These are phyloP conservation scores for Syzygium aqueum DNA, from an alignment of 345 rosid species.

Conservation along the genomic window DNA sequence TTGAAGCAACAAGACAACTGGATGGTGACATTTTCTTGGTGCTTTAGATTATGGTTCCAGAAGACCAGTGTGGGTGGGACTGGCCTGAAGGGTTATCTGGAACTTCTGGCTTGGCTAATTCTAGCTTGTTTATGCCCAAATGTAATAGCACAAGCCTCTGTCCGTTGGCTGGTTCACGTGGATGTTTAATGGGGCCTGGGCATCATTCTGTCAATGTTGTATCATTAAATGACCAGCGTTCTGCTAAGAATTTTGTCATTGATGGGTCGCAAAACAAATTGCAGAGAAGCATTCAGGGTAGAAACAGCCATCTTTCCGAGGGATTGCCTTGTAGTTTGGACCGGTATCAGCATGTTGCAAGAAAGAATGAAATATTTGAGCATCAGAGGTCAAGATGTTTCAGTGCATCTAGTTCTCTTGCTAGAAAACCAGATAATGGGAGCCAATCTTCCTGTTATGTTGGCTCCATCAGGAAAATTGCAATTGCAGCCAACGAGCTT, in stretches of 20 bases:
- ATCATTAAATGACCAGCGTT: slow-evolving; percentile 1
- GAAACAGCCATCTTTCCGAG: not conserved
- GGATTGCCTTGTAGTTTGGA: not conserved
- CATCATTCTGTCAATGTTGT: slow-evolving; percentile 7
- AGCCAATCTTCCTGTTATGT: not conserved
- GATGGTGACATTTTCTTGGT: slow-evolving; percentile 65
- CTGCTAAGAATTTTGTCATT: slow-evolving; percentile 2
- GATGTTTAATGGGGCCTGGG: slow-evolving; percentile 11
- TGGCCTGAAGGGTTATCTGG: slow-evolving; percentile 47
- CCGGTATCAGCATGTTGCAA: not conserved
- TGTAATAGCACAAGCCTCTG: slow-evolving; percentile 13
- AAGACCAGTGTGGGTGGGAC: slow-evolving; percentile 55
- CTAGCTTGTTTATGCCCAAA: slow-evolving; percentile 16
- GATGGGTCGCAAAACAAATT: slow-evolving; percentile 16
- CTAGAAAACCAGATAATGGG: not conserved
- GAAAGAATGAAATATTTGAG: not conserved
- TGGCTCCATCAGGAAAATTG: not conserved
- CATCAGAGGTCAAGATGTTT: not conserved
- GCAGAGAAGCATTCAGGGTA: slow-evolving; percentile 5
- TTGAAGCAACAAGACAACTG: slow-evolving; percentile 58
- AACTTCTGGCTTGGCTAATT: slow-evolving; percentile 30
- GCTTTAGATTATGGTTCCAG: slow-evolving; percentile 65
- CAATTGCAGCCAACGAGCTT: not conserved
- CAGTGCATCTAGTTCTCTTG: not conserved
- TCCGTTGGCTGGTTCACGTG: slow-evolving; percentile 17